phyloP scores from a whole-genome alignment of 2,329 filamentous ascomycete genomes.

The Aspergillus pseudoterreus region DNA sequence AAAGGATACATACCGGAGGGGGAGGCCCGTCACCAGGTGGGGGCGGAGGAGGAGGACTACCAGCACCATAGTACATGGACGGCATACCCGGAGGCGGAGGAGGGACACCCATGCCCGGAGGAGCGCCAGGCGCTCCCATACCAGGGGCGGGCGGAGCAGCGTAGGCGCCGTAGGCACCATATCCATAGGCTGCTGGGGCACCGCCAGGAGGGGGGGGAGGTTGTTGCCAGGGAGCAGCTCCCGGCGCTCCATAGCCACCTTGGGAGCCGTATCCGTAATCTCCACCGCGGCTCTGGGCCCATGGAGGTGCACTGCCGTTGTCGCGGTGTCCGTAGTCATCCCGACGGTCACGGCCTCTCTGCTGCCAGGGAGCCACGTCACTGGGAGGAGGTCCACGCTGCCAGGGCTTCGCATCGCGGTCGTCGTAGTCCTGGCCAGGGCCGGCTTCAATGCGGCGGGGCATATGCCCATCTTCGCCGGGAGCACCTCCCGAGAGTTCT shows the following conservation, averaged over 20 bases:
- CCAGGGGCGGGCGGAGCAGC: conserved; percentile 38
- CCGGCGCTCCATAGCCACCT: conserved; percentile 39
- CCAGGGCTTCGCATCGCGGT: conserved; percentile 72
- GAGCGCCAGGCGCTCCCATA: conserved; percentile 54
- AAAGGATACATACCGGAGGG: conserved; percentile 34
- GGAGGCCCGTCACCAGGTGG: conserved; percentile 41
- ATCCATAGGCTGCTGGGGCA: conserved; percentile 52
- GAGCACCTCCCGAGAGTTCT: conserved; percentile 76
- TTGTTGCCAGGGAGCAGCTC: conserved; percentile 60
- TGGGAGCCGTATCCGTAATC: conserved; percentile 41
- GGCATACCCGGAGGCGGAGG: conserved; percentile 46
- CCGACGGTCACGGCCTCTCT: conserved; percentile 53
- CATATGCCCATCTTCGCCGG: conserved; percentile 54
- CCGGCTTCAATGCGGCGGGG: conserved; percentile 84
- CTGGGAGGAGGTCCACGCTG: conserved; percentile 72
- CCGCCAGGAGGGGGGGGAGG: conserved; percentile 41
- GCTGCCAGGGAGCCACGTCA: conserved; percentile 76
- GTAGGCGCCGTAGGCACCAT: conserved; percentile 50
- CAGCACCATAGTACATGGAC: conserved; percentile 36
- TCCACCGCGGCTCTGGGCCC: conserved; percentile 41
- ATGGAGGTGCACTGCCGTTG: conserved; percentile 33
- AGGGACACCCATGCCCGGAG: conserved; percentile 41
- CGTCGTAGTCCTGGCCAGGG: conserved; percentile 54
- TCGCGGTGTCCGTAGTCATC: conserved; percentile 45
- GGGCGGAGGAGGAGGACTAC: conserved; percentile 37